Base-by-base conservation (phyloP, 2,329 filamentous ascomycete genomes). In the Venturia carpophila region DNA sequence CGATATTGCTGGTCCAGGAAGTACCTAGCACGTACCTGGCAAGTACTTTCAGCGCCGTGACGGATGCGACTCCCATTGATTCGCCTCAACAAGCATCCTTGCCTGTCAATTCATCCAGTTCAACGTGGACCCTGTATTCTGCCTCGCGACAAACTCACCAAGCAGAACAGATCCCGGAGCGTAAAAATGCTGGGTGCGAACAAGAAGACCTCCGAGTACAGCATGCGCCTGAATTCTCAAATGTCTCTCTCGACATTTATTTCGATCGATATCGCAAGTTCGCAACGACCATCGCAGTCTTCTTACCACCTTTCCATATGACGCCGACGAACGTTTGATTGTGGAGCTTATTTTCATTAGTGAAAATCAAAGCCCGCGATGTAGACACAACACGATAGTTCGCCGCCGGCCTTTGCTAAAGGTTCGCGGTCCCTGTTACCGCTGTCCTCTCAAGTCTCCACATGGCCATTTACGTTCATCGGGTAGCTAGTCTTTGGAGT, bases 81-180 rank as follows among this genome's bases (percentile, higher is more conserved):
- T 55, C 49, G 52, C 52, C 52, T 21, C 52, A 37, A 37, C 52
- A 58, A 10, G 15, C 5, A 58, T 58, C 52, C 52, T 37, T 37
- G 17, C 17, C 1, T 34, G 49, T 37, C 6, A 21, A n/a, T n/a
- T 9, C 15, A 37, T 58, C 30, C 3, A 34, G n/a, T 7, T 58
- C 15, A 7, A 37, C 13, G 19, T 37, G 30, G 30, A 34, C 49
- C 49, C 11, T 56, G 49, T 56, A 24, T 19, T 34, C n/a, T 10
- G 6, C 13, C 7, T n/a, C 7, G 15, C 15, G 30, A 58, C 30
- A 37, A 13, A 52, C 15, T 52, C 21, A 10, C 39, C 15, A 9
- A 41, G 2, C 39, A 41, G 39, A 41, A 41, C 15, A 41, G 39
- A 41, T 11, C 39, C 39, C 10, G 39, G 9, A 41, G 39, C 39